These are phyloP conservation scores for Orbilia javanica DNA, from an alignment of 2,329 filamentous ascomycete species.

Conservation along the genomic window DNA sequence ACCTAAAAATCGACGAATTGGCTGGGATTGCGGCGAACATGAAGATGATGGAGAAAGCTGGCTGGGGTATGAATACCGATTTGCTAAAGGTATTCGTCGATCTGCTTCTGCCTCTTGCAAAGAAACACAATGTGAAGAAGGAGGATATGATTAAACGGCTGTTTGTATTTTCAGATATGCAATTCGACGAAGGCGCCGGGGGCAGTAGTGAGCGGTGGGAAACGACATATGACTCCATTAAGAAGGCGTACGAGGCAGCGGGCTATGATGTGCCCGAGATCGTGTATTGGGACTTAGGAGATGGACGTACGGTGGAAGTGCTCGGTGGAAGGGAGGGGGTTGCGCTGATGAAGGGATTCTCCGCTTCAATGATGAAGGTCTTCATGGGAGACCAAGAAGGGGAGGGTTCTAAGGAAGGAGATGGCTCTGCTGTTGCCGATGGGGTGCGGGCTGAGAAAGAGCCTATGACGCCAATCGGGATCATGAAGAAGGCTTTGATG, in stretches of 20 bases:
- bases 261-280: conserved; percentile 73
- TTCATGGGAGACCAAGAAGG: conserved; percentile 65
- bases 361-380: conserved; percentile 62
- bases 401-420: conserved; percentile 63
- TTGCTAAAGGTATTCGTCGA: conserved; percentile 71
- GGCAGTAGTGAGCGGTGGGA: conserved; percentile 61
- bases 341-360: conserved; percentile 72
- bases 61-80: conserved; percentile 69
- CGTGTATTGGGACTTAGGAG: conserved; percentile 74
- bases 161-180: conserved; percentile 75
- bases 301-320: conserved; percentile 66
- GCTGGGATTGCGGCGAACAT: conserved; percentile 67
- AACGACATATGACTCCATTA: conserved; percentile 70
- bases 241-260: conserved; percentile 66
- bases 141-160: conserved; percentile 74
- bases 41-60: conserved; percentile 60
- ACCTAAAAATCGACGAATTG: conserved; percentile 66
- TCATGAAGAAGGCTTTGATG: conserved; percentile 69
- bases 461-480: conserved; percentile 67
- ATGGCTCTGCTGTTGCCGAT: conserved; percentile 19
- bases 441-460: conserved; percentile 64
- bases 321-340: conserved; percentile 73
- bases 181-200: conserved; percentile 68
- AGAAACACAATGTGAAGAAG: conserved; percentile 68
- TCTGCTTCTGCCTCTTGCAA: conserved; percentile 71